Evolutionary conservation across 176 grass and related monocot species (phyloP).

Genomic region (Oropetium thomaeum): DNA sequence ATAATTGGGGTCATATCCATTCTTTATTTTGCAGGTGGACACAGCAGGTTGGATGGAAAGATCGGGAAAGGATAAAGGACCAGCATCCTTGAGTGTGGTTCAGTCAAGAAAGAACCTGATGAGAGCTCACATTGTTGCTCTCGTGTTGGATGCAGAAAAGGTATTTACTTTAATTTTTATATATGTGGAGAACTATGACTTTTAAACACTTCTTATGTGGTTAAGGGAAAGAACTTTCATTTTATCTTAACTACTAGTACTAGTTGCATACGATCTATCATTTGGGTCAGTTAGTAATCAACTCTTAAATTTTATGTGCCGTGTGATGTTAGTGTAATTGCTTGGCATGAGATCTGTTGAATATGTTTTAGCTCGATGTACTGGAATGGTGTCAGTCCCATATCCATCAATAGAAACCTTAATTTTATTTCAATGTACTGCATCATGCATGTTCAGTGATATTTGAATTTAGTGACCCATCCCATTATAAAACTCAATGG

Average conservation of each 20-base stretch:
- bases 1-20: not conserved
- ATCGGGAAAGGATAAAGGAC: constrained; percentile 93
- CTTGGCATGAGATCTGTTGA: not conserved
- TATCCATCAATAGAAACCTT: not conserved
- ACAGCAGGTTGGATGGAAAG: constrained; percentile 93
- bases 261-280: not conserved
- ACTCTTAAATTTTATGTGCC: not conserved
- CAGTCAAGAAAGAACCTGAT: constrained; percentile 97
- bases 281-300: not conserved
- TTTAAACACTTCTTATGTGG: constrained; percentile 14
- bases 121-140: constrained; percentile 94
- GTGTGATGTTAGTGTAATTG: not conserved
- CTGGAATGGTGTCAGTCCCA: constrained; percentile 6
- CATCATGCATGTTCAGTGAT: constrained; percentile 7
- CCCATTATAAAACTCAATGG: constrained; percentile 21
- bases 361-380: constrained; percentile 6
- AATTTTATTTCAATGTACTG: constrained; percentile 3
- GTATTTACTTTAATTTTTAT: constrained; percentile 36
- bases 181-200: not conserved
- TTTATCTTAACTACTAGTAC: not conserved
- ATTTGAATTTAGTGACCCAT: constrained; percentile 17
- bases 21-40: constrained; percentile 69
- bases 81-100: constrained; percentile 78
- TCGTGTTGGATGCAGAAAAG: constrained; percentile 94
- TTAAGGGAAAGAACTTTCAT: not conserved